phyloP scores from a whole-genome alignment of 177 flowering plant species.

The Vitis hybrid region DNA sequence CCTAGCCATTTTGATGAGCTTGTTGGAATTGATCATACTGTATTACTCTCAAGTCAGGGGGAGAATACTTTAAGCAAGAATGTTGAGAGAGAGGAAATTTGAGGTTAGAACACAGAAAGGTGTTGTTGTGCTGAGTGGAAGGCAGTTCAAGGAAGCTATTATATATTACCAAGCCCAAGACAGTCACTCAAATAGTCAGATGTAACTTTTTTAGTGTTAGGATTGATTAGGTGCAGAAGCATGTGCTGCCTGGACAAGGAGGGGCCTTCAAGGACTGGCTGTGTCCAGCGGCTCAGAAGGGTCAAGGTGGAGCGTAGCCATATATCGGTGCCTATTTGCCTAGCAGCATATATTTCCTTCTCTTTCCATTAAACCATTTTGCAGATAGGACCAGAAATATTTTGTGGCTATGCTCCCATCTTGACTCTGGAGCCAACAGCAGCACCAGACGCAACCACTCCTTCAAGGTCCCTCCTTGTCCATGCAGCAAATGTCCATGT shows the following conservation, averaged over 20 bases:
- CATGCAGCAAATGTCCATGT: too few species aligned
- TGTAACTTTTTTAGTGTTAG: constrained; percentile 5
- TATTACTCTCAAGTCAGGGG: background rate
- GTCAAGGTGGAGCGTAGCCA: too few species aligned
- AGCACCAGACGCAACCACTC: too few species aligned
- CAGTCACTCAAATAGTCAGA: background rate
- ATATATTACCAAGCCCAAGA: background rate
- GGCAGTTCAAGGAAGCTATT: background rate
- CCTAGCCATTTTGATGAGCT: constrained; percentile 20
- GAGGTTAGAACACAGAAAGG: background rate
- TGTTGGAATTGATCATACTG: constrained; percentile 7
- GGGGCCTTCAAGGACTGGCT: too few species aligned
- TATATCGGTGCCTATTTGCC: too few species aligned
- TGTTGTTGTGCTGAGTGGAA: constrained; percentile 1
- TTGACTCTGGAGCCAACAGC: too few species aligned
- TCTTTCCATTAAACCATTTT: too few species aligned
- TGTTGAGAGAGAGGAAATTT: background rate
- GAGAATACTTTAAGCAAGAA: background rate
- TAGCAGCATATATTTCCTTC: too few species aligned
- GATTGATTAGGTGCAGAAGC: constrained; percentile 2
- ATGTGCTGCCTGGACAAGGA: constrained; percentile 4
- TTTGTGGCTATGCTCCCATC: too few species aligned
- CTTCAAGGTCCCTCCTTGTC: too few species aligned
- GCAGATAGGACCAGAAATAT: too few species aligned
- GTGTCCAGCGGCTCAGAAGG: too few species aligned